Percentiles rank a stretch among this genome's conserved stretches.
phyloP scores from a whole-genome alignment of 495 filamentous ascomycete species.

The Niebla homalea region DNA sequence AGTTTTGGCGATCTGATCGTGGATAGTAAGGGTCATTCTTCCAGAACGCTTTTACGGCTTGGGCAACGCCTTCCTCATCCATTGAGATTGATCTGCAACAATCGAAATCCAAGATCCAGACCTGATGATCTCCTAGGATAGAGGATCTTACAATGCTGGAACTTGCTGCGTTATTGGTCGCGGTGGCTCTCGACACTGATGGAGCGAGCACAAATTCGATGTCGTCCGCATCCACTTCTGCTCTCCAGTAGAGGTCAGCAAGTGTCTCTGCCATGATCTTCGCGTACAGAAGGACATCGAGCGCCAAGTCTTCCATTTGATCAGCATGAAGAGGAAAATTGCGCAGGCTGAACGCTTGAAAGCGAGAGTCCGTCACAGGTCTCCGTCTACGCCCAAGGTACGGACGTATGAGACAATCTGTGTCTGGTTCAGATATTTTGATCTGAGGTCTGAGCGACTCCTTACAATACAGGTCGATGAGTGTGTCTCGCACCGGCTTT shows the following conservation, averaged over 20 bases:
- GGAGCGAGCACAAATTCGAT: conserved; percentile 39
- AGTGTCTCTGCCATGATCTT: conserved; percentile 31
- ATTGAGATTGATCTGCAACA: conserved; percentile 23
- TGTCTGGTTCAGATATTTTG: conserved; percentile 20
- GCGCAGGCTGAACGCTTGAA: conserved; percentile 25
- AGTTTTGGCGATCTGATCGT: conserved; percentile 15
- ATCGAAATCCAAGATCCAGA: conserved; percentile 39
- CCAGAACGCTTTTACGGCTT: conserved; percentile 24
- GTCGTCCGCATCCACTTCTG: conserved; percentile 31
- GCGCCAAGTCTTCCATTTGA: conserved; percentile 30
- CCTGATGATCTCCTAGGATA: conserved; percentile 13
- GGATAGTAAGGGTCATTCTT: conserved; percentile 33
- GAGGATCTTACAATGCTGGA: conserved; percentile 4
- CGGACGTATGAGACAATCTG: conserved; percentile 32
- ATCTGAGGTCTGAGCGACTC: conserved; percentile 13
- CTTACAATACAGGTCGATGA: conserved; percentile 26
- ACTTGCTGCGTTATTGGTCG: neutral
- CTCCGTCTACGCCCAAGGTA: conserved; percentile 30
- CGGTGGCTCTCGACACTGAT: neutral
- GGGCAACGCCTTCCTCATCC: conserved; percentile 20
- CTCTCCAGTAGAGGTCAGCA: conserved; percentile 33
- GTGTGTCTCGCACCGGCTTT: conserved; percentile 12
- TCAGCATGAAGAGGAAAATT: conserved; percentile 38
- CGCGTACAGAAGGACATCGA: conserved; percentile 11
- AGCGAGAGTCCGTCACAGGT: conserved; percentile 3